phyloP scores from a whole-genome alignment of 2,329 filamentous ascomycete species.

The Ceratocystis colombiana region DNA sequence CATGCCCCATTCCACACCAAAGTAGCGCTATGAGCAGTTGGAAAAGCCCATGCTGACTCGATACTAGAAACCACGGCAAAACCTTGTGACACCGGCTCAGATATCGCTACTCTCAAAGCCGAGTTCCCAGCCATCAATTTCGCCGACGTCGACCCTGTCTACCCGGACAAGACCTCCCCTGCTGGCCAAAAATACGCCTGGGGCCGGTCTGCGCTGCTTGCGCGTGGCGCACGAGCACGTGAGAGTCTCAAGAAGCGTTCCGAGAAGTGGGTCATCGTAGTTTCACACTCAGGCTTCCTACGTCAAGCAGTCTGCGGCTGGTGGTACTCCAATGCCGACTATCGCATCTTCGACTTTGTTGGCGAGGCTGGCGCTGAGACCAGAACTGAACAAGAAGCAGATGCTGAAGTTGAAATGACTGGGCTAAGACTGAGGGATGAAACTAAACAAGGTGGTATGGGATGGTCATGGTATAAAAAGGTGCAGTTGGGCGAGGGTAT shows the following conservation, averaged over 20 bases:
- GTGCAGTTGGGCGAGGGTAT: slow-evolving; percentile 28
- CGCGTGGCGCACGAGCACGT: slow-evolving; percentile 44
- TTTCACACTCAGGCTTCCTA: slow-evolving; percentile 56
- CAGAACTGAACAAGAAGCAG: neutral
- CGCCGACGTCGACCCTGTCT: slow-evolving; percentile 46
- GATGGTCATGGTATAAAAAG: slow-evolving; percentile 32
- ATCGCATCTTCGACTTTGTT: slow-evolving; percentile 50
- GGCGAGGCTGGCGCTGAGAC: neutral
- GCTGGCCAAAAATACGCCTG: slow-evolving; percentile 42
- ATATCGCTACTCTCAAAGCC: slow-evolving; percentile 35
- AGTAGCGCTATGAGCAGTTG: neutral
- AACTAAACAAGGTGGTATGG: slow-evolving; percentile 33
- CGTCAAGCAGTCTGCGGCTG: slow-evolving; percentile 46
- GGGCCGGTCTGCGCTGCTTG: slow-evolving; percentile 43
- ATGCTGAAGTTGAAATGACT: slow-evolving; percentile 29
- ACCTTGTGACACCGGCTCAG: slow-evolving; percentile 53
- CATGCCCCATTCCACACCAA: neutral
- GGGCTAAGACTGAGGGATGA: slow-evolving; percentile 40
- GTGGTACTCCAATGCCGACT: slow-evolving; percentile 54
- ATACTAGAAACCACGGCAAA: slow-evolving; percentile 43
- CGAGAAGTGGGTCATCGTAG: slow-evolving; percentile 54
- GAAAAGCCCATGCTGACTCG: neutral
- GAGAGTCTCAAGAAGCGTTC: slow-evolving; percentile 42
- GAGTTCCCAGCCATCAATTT: slow-evolving; percentile 51
- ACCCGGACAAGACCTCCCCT: slow-evolving; percentile 51